Percentiles rank a stretch among this genome's conserved stretches.
These are phyloP conservation scores for Amanita subjunquillea DNA, from an alignment of 768 basidiomycete species.

Conservation along the genomic window DNA sequence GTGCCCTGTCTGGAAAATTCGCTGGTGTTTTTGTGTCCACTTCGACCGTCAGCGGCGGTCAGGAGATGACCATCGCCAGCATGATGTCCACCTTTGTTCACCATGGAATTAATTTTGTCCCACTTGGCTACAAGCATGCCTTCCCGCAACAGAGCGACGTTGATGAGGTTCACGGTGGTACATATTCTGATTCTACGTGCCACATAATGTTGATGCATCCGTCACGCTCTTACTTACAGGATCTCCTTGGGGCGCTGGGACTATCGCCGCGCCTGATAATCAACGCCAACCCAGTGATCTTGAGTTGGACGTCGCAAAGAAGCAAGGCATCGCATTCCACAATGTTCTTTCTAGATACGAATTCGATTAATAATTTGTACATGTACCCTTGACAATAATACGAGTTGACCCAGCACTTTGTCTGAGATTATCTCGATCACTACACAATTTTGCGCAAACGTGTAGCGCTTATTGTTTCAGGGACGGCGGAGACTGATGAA, in stretches of 20 bases:
- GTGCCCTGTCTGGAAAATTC: conserved; percentile 64
- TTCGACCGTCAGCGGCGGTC: conserved; percentile 71
- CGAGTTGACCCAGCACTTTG: no score
- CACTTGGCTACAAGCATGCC: conserved; percentile 54
- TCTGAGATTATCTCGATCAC: no score
- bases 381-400: no score
- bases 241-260: conserved; percentile 72
- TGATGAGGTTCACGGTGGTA: conserved; percentile 48
- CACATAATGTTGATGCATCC: conserved; percentile 4
- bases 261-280: conserved; percentile 37
- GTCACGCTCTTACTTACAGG: conserved; percentile 23
- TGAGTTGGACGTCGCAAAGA: conserved; percentile 39
- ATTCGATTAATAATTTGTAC: conserved; percentile 3
- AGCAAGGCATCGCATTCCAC: conserved; percentile 48
- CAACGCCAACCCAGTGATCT: conserved; percentile 35
- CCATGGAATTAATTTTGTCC: conserved; percentile 65
- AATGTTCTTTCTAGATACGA: conserved; percentile 29
- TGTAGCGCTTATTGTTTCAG: no score
- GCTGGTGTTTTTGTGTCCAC: conserved; percentile 69
- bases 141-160: conserved; percentile 30
- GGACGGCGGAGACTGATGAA: no score
- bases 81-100: conserved; percentile 53
- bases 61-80: conserved; percentile 47
- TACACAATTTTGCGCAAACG: no score
- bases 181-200: conserved; percentile 11